Evolutionary conservation across 257 asterid genomes (phyloP).

Genomic region (Thymus quinquecostatus): DNA sequence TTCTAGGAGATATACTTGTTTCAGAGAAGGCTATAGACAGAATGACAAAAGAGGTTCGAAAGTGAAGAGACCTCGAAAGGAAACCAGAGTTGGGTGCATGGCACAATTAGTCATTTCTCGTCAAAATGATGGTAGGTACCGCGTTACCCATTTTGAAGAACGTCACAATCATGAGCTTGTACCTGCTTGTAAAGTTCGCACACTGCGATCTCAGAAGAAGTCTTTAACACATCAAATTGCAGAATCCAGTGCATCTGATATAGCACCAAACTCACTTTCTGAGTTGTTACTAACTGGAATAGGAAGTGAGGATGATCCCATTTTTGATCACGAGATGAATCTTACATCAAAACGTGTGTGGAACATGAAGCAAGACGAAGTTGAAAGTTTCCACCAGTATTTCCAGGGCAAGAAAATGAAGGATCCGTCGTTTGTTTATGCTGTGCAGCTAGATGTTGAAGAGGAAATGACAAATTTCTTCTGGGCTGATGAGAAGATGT

Average conservation of each 20-base stretch:
- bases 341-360: slow-evolving; percentile 46
- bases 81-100: slow-evolving; percentile 67
- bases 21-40: slow-evolving; percentile 59
- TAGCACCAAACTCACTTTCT: slow-evolving; percentile 42
- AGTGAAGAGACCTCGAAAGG: slow-evolving; percentile 60
- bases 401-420: slow-evolving; percentile 48
- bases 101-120: slow-evolving; percentile 67
- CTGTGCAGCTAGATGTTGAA: slow-evolving; percentile 55
- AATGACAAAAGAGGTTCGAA: slow-evolving; percentile 56
- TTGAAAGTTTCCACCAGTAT: slow-evolving; percentile 48
- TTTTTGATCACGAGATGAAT: slow-evolving; percentile 45
- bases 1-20: slow-evolving; percentile 65
- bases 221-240: slow-evolving; percentile 35
- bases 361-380: slow-evolving; percentile 48
- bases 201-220: slow-evolving; percentile 59
- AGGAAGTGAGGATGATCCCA: slow-evolving; percentile 32
- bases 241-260: slow-evolving; percentile 36
- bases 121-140: slow-evolving; percentile 61
- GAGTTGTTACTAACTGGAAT: slow-evolving; percentile 43
- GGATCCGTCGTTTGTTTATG: slow-evolving; percentile 50
- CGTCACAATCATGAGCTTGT: slow-evolving; percentile 65
- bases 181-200: slow-evolving; percentile 50
- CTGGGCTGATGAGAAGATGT: slow-evolving; percentile 72
- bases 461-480: slow-evolving; percentile 54
- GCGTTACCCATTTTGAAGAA: slow-evolving; percentile 67